Evolutionary conservation across 352 stramenopile species (phyloP).

Genomic region (Phytophthora sp.): DNA sequence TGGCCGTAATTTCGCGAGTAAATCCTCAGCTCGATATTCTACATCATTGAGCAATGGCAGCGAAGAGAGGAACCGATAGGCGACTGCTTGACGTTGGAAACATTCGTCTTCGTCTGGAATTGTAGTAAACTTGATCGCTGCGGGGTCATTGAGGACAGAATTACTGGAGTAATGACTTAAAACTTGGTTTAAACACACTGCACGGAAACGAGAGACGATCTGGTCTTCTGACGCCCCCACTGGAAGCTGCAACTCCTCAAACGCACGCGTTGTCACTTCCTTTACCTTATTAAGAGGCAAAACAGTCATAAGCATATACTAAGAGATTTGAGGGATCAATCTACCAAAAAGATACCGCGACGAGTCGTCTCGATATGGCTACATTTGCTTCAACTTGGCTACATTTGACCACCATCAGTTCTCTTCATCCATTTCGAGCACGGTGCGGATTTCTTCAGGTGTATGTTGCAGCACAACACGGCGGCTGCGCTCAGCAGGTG

Average conservation of each 20-base stretch:
- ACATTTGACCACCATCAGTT: background rate
- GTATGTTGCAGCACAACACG: constrained; percentile 59
- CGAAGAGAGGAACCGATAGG: constrained; percentile 69
- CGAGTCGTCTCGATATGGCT: constrained; percentile 17
- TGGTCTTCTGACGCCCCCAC: constrained; percentile 56
- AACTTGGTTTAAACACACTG: constrained; percentile 49
- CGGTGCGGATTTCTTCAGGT: constrained; percentile 62
- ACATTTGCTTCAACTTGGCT: constrained; percentile 13
- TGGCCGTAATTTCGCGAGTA: constrained; percentile 53
- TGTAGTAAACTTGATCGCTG: constrained; percentile 7
- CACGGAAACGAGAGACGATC: constrained; percentile 55
- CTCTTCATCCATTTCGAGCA: constrained; percentile 58
- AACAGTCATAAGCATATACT: constrained; percentile 21
- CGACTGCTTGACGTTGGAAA: constrained; percentile 69
- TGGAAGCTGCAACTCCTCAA: constrained; percentile 62
- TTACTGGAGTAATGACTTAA: constrained; percentile 30
- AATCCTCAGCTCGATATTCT: constrained; percentile 44
- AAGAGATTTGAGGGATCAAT: no score
- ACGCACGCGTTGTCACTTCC: constrained; percentile 51
- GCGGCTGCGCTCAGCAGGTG: constrained; percentile 17
- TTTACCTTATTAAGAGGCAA: constrained; percentile 33
- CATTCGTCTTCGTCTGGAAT: constrained; percentile 25
- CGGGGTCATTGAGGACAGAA: background rate
- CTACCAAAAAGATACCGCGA: constrained; percentile 31
- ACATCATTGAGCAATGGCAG: constrained; percentile 44